These are phyloP conservation scores for Lantana camara DNA, from an alignment of 257 asterid species.

Conservation along the genomic window DNA sequence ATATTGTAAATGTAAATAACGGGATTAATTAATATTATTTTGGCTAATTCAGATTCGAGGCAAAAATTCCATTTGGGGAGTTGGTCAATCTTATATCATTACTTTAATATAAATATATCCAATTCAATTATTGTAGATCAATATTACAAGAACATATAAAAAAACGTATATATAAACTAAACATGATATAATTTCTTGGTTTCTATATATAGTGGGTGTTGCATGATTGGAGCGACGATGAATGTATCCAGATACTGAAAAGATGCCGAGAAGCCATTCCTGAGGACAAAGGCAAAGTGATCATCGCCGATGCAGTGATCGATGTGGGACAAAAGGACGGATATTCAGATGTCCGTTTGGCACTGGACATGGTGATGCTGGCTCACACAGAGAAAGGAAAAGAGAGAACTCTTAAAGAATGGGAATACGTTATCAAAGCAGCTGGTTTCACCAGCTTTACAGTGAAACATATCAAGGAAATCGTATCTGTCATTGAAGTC, in stretches of 20 bases:
- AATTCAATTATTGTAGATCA: too few species aligned
- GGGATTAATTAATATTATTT: too few species aligned
- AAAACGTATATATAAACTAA: too few species aligned
- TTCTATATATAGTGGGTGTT: constrained; percentile 56
- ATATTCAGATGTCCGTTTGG: constrained; percentile 45
- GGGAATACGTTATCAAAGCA: constrained; percentile 45
- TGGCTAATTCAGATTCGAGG: too few species aligned
- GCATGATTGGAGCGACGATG: constrained; percentile 80
- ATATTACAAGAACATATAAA: too few species aligned
- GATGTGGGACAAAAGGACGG: constrained; percentile 24
- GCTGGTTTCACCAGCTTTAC: constrained; percentile 56
- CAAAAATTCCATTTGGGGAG: too few species aligned
- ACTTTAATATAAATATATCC: too few species aligned
- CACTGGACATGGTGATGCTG: constrained; percentile 73
- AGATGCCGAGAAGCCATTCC: constrained; percentile 62
- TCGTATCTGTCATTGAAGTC: constrained; percentile 50
- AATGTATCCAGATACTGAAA: constrained; percentile 52
- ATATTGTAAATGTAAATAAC: too few species aligned
- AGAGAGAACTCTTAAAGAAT: constrained; percentile 56
- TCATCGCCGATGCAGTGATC: constrained; percentile 68
- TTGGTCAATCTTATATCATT: too few species aligned
- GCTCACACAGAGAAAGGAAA: constrained; percentile 66
- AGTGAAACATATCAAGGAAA: constrained; percentile 26
- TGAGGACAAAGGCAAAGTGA: constrained; percentile 47
- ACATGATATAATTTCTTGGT: too few species aligned